Base-by-base conservation (phyloP, 257 asterid genomes). In the Verbascum thapsus region DNA sequence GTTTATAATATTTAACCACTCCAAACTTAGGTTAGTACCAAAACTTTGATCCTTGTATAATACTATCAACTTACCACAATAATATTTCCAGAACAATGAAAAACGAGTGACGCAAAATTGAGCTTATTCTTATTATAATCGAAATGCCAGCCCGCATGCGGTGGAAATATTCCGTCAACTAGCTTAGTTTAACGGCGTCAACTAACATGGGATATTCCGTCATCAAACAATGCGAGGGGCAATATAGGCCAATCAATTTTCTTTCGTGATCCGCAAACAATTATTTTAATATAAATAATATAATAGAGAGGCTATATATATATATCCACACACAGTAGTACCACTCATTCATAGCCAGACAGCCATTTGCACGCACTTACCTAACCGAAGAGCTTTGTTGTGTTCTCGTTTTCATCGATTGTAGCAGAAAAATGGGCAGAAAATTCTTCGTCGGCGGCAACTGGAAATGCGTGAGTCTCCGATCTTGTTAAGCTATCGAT, bases 391-490 rank as follows among this genome's bases (percentile, higher is more conserved):
- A 12, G 2, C 45, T 11, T 15, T 55, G 58, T 72, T 74, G 68
- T 74, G 60, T 70, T 73, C 71, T 80, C 72, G 79, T 66, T 42
- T 64, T 74, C 81, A 50, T 66, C 81, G 78, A 40, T n/a, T n/a
- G n/a, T 12, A 50, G 2, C 56, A 8, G 42, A 74, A 47, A 60
- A 69, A 90, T 90, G 97, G 96, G 71, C 72, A 83, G 97, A 54
- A 90, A 74, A n/a, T 90, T 87, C 82, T 87, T 90, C 92, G 83
- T 90, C 75, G 97, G 97, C 59, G 97, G 97, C 71, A 90, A 90
- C 95, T 90, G 97, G 97, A 90, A 90, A 90, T 90, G 97, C 86
- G 97, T 90, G 69, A 81, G 90, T 72, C 43, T 34, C 53, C 45
- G 55, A 39, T 38, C 49, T 47, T 44, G 12, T 52, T 3, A 41